A percentile compares a stretch with the other conserved stretches of the same genome.
These are phyloP conservation scores for Leptographium radiaticola DNA, from an alignment of 2,329 filamentous ascomycete species.

Conservation along the genomic window DNA sequence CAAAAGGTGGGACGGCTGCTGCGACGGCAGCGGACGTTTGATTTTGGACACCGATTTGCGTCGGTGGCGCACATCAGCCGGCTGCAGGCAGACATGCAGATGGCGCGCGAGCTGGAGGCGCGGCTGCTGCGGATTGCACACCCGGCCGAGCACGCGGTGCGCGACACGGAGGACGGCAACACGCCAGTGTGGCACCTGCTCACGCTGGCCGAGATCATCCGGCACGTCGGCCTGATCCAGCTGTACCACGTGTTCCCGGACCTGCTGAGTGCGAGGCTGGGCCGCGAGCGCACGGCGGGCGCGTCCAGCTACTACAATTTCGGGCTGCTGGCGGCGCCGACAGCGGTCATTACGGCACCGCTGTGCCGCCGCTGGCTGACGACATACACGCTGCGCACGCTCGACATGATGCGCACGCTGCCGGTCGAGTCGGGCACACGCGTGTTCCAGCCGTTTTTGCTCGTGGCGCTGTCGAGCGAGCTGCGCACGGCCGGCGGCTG, in stretches of 20 bases:
- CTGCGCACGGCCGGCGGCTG: slow-evolving; percentile 22
- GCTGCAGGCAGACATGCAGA: slow-evolving; percentile 20
- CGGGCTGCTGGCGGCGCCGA: neutral
- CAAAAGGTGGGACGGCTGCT: slow-evolving; percentile 30
- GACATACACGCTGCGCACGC: slow-evolving; percentile 34
- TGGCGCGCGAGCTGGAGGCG: slow-evolving; percentile 28
- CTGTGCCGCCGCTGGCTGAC: slow-evolving; percentile 29
- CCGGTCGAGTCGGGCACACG: slow-evolving; percentile 38
- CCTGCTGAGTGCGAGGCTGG: slow-evolving; percentile 29
- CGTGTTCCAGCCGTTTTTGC: slow-evolving; percentile 37
- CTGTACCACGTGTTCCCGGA: slow-evolving; percentile 41
- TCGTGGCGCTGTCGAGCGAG: slow-evolving; percentile 36
- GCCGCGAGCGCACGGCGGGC: slow-evolving; percentile 15
- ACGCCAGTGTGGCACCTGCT: slow-evolving; percentile 40
- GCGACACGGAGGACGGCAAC: slow-evolving; percentile 35
- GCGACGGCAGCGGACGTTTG: slow-evolving; percentile 19
- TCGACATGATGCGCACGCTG: slow-evolving; percentile 33
- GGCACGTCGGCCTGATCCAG: slow-evolving; percentile 37
- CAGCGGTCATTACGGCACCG: slow-evolving; percentile 2
- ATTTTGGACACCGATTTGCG: slow-evolving; percentile 21
- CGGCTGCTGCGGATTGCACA: slow-evolving; percentile 31
- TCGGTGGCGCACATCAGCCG: slow-evolving; percentile 15
- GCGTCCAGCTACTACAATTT: neutral
- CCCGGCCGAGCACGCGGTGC: slow-evolving; percentile 30
- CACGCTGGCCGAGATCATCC: slow-evolving; percentile 37